Evolutionary conservation across 2,329 filamentous ascomycete genomes (phyloP).

Genomic region (Diaporthe helianthi): DNA sequence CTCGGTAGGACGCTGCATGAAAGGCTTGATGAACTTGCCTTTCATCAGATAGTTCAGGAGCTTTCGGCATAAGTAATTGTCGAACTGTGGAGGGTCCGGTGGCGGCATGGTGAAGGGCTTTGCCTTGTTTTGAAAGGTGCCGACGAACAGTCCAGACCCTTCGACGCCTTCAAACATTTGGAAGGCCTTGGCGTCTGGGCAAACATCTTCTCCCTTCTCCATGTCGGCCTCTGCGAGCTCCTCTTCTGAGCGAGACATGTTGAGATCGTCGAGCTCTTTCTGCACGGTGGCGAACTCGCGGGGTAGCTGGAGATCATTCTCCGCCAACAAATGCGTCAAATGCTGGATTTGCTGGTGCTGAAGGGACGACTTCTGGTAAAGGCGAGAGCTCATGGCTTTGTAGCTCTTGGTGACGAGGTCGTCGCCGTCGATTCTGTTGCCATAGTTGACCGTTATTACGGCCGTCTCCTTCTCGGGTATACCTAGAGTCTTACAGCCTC

Average conservation of each 20-base stretch:
- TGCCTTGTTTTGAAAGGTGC: neutral
- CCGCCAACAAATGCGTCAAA: neutral
- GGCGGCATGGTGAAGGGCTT: too few relatives aligned
- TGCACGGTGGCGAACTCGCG: neutral
- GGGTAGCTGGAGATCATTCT: neutral
- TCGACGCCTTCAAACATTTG: neutral
- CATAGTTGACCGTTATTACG: neutral
- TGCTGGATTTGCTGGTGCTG: neutral
- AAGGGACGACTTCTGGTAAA: neutral
- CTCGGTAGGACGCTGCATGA: neutral
- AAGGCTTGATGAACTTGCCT: neutral
- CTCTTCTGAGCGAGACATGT: neutral
- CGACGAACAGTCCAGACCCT: neutral
- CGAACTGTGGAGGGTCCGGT: too few relatives aligned
- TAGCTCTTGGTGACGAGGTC: neutral
- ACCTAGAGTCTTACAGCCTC: neutral
- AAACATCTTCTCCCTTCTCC: too few relatives aligned
- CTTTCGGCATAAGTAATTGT: too few relatives aligned
- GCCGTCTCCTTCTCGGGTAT: fast-evolving
- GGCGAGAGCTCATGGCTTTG: too few relatives aligned
- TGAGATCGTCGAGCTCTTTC: neutral
- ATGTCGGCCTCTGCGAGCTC: too few relatives aligned
- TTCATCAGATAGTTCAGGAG: neutral
- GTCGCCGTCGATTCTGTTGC: fast-evolving
- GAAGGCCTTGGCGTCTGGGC: neutral